phyloP scores from a whole-genome alignment of 2,329 filamentous ascomycete genomes.

The Colletotrichum sp. region DNA sequence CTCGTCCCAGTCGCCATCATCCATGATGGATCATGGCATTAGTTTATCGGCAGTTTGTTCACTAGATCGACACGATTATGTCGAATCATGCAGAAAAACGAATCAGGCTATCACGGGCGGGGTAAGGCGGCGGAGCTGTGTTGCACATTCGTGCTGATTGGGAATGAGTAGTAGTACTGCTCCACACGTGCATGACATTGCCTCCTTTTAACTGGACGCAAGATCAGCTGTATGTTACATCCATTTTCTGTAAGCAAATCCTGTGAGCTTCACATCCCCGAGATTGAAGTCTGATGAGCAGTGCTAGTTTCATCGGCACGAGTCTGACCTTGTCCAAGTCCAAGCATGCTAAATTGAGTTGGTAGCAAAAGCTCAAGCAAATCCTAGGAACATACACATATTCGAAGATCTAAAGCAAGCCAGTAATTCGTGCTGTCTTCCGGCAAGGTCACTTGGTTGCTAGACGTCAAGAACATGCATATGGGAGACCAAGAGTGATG shows the following conservation, averaged over 20 bases:
- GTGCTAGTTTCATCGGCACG: neutral
- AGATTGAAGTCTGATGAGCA: neutral
- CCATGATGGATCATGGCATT: neutral
- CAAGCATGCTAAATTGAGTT: too few species aligned
- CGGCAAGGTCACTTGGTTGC: too few species aligned
- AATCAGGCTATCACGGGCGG: neutral
- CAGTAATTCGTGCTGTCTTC: too few species aligned
- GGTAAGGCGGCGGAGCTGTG: neutral
- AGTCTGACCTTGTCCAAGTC: neutral
- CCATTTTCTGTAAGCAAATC: neutral
- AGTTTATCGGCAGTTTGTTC: neutral
- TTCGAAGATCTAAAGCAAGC: too few species aligned
- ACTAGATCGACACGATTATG: neutral
- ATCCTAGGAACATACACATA: too few species aligned
- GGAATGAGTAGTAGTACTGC: neutral
- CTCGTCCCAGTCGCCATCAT: neutral
- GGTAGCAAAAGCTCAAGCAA: too few species aligned
- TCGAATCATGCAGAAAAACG: neutral
- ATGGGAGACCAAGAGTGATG: neutral
- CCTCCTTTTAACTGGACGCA: neutral
- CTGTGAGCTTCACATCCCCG: neutral
- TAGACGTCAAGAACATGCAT: neutral
- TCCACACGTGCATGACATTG: neutral
- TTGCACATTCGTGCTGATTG: neutral
- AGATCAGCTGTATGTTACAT: neutral